These are phyloP conservation scores for Diphasiastrum complanatum DNA, from an alignment of 83 land plant species.

Conservation along the genomic window DNA sequence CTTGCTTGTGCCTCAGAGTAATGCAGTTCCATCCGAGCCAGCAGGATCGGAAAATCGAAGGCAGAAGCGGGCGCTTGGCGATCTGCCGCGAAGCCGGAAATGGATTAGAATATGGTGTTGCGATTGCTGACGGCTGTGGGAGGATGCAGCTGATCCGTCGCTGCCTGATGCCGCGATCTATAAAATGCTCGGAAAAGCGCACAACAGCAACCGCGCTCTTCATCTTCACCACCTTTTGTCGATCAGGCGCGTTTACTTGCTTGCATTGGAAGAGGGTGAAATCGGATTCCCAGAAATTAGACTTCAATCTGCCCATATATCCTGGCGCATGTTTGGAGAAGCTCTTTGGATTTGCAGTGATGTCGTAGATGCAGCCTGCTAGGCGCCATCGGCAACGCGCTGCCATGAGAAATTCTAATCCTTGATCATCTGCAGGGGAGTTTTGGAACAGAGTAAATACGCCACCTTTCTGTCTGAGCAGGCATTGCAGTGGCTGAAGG, in stretches of 20 bases:
- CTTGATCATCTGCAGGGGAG: neutral
- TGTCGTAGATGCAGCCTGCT: neutral
- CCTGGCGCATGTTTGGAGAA: neutral
- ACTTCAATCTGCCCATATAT: neutral
- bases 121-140: neutral
- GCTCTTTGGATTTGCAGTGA: too few relatives aligned
- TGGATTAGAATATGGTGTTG: neutral
- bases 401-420: neutral
- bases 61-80: too few relatives aligned
- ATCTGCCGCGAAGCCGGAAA: too few relatives aligned
- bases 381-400: constrained; percentile 8
- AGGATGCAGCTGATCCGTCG: neutral
- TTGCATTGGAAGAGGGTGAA: constrained; percentile 1
- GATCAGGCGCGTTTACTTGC: too few relatives aligned
- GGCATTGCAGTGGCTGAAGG: too few relatives aligned
- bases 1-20: neutral
- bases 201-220: too few relatives aligned
- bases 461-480: neutral
- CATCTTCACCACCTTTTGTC: neutral
- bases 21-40: neutral
- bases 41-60: too few relatives aligned
- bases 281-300: constrained; percentile 6
- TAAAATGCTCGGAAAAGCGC: too few relatives aligned
- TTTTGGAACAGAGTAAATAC: neutral
- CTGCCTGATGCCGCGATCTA: too few relatives aligned